Evolutionary conservation across 768 basidiomycete species (phyloP).

Genomic region (Royoungia palumana): DNA sequence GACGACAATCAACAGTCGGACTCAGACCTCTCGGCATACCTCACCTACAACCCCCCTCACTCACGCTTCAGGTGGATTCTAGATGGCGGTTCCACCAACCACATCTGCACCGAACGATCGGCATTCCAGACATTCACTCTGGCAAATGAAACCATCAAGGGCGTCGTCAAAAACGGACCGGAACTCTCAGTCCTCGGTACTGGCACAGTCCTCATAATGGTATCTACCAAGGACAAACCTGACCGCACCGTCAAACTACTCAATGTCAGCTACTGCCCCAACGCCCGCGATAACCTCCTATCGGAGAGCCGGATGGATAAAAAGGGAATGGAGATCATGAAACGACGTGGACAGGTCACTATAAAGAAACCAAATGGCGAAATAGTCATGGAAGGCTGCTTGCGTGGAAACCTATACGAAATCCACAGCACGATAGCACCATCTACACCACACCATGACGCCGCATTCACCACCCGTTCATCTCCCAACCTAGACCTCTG

Average conservation of each 20-base stretch:
- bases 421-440: slow-evolving; percentile 5
- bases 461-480: not conserved
- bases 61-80: slow-evolving; percentile 8
- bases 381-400: slow-evolving; percentile 7
- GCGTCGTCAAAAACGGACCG: slow-evolving; percentile 6
- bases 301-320: slow-evolving; percentile 7
- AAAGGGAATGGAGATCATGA: slow-evolving; percentile 6
- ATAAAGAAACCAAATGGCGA: slow-evolving; percentile 1
- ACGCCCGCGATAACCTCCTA: slow-evolving; percentile 2
- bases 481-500: slow-evolving; percentile 7
- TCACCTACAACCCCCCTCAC: not conserved
- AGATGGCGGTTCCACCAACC: not conserved
- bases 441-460: not conserved
- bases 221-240: not conserved
- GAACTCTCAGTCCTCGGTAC: not conserved
- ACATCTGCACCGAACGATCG: not conserved
- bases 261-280: slow-evolving; percentile 9
- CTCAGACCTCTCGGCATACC: not conserved
- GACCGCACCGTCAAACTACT: slow-evolving; percentile 2
- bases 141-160: not conserved
- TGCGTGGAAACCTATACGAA: slow-evolving; percentile 5
- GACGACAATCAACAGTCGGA: not conserved
- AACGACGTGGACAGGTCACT: not conserved
- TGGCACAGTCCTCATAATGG: not conserved
- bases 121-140: not conserved